A percentile compares a stretch with the other conserved stretches of the same genome.
Conservation (phyloP, 192 early-diverging fungal species). For the Gigaspora rosea region DNA sequence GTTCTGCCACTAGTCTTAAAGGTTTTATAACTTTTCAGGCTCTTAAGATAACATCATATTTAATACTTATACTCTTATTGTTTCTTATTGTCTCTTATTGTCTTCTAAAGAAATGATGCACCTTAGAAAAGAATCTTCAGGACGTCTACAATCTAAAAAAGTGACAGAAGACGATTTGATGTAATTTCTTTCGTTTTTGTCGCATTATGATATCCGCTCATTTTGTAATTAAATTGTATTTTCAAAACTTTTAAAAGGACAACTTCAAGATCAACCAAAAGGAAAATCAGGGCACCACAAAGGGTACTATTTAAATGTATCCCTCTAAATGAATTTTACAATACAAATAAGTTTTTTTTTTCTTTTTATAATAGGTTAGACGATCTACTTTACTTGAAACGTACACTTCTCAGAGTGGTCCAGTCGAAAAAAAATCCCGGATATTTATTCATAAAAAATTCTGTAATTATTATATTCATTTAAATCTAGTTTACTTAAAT, state of each 20-base stretch:
- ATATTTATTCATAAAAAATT: conserved; percentile 67
- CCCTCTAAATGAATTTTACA: background rate
- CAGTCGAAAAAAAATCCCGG: conserved; percentile 43
- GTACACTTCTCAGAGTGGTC: background rate
- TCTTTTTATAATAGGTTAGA: background rate
- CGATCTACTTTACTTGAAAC: conserved; percentile 4
- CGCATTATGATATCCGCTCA: background rate
- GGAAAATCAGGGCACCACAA: background rate
- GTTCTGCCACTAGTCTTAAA: conserved; percentile 47
- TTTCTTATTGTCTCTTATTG: background rate
- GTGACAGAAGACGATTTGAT: conserved; percentile 19
- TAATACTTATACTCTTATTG: background rate
- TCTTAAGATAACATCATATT: background rate
- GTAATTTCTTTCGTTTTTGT: background rate
- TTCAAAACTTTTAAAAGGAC: background rate
- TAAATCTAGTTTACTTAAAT: background rate
- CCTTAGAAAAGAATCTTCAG: conserved; percentile 13
- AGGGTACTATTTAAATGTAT: background rate
- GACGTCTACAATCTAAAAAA: conserved; percentile 13
- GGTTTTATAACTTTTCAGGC: conserved; percentile 19
- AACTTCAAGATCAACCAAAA: background rate
- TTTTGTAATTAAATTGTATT: background rate
- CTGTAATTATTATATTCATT: conserved; percentile 43
- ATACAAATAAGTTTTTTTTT: background rate
- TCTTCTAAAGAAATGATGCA: conserved; percentile 30